Conservation (phyloP, 495 filamentous ascomycete genomes). For the Daldinia bambusicola region DNA sequence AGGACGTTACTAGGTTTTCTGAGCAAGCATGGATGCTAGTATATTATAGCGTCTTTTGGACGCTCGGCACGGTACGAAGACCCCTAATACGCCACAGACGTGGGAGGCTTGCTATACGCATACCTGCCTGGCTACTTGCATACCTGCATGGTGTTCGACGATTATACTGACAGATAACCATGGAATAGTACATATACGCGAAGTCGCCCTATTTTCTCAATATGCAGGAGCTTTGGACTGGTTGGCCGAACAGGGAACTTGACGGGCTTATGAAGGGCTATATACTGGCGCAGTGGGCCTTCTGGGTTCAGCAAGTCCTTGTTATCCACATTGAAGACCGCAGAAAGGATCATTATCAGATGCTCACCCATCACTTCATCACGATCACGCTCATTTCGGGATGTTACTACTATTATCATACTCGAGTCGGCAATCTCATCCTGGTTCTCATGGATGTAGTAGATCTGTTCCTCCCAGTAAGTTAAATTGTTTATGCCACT, state of each 20-base stretch:
- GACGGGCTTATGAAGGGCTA: constrained; percentile 85
- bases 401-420: constrained; percentile 85
- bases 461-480: constrained; percentile 86
- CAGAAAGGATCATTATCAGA: constrained; percentile 93
- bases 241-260: constrained; percentile 81
- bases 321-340: constrained; percentile 94
- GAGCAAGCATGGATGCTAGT: constrained; percentile 92
- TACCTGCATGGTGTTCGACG: not conserved
- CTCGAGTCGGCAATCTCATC: constrained; percentile 87
- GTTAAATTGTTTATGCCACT: constrained; percentile 46
- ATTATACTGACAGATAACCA: constrained; percentile 37
- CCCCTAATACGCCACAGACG: constrained; percentile 3
- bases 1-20: constrained; percentile 80
- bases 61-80: constrained; percentile 80
- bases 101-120: not conserved
- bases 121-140: not conserved
- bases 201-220: constrained; percentile 82
- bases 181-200: constrained; percentile 77
- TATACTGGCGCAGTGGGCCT: constrained; percentile 88
- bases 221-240: constrained; percentile 79
- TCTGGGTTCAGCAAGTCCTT: constrained; percentile 93
- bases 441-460: constrained; percentile 94
- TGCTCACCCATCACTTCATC: constrained; percentile 94
- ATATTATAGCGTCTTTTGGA: constrained; percentile 83
- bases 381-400: constrained; percentile 81